Evolutionary conservation across 163 green algal genomes (phyloP).

Genomic region (Scenedesmus sp.): DNA sequence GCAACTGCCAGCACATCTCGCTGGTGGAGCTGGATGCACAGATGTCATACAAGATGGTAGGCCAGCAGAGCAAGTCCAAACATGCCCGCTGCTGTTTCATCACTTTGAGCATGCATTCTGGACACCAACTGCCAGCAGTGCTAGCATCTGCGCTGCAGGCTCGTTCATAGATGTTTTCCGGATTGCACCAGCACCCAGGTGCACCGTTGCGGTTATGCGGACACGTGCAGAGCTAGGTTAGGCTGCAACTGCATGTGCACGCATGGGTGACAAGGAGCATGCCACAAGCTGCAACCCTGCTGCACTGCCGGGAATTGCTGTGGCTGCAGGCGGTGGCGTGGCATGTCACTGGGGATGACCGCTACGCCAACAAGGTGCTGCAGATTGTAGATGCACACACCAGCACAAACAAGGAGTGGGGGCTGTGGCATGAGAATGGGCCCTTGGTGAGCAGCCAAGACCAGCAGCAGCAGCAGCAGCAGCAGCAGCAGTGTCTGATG

Average conservation of each 20-base stretch:
- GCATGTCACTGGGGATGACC: slow-evolving; percentile 9
- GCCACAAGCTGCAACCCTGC: background rate
- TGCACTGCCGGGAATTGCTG: background rate
- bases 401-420: slow-evolving; percentile 30
- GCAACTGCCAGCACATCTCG: slow-evolving; percentile 4
- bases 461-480: background rate
- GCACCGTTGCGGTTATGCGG: background rate
- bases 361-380: slow-evolving; percentile 23
- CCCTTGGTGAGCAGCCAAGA: background rate
- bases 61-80: background rate
- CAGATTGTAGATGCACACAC: slow-evolving; percentile 16
- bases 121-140: too few relatives aligned
- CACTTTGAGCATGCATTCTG: too few relatives aligned
- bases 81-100: too few relatives aligned
- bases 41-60: slow-evolving; percentile 11
- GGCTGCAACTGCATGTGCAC: background rate
- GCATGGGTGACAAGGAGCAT: background rate
- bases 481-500: background rate
- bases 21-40: slow-evolving; percentile 23
- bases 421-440: background rate
- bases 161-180: too few relatives aligned
- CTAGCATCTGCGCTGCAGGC: too few relatives aligned
- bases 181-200: too few relatives aligned
- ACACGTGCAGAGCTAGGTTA: too few relatives aligned
- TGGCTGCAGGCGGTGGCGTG: slow-evolving; percentile 29